phyloP scores from a whole-genome alignment of 2,329 filamentous ascomycete species.

The Colletotrichum tabaci region DNA sequence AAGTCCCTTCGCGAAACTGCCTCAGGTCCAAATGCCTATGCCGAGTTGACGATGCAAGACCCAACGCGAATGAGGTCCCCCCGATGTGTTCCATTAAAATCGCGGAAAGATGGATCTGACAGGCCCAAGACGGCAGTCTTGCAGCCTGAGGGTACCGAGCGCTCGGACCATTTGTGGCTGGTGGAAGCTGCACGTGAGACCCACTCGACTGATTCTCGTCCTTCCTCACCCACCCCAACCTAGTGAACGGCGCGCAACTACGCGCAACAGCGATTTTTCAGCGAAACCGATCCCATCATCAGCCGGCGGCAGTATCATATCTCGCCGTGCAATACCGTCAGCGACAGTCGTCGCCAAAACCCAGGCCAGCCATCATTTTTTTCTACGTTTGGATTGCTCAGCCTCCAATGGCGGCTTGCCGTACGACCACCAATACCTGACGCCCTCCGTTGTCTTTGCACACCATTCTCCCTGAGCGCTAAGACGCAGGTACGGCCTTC shows the following conservation, averaged over 20 bases:
- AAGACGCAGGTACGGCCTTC: conserved; percentile 29
- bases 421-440: conserved; percentile 27
- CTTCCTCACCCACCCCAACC: conserved; percentile 29
- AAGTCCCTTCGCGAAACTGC: not conserved
- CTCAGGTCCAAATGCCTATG: not conserved
- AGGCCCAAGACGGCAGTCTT: conserved; percentile 21
- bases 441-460: conserved; percentile 37
- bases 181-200: conserved; percentile 44
- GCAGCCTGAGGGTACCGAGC: not conserved
- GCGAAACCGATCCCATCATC: conserved; percentile 33
- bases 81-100: not conserved
- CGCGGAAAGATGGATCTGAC: conserved; percentile 2
- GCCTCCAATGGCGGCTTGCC: conserved; percentile 27
- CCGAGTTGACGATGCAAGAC: conserved; percentile 3
- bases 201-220: conserved; percentile 39
- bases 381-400: conserved; percentile 17
- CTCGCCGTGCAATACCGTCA: conserved; percentile 20
- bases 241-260: conserved; percentile 37
- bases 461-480: conserved; percentile 31
- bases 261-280: conserved; percentile 42
- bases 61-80: conserved; percentile 10
- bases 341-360: conserved; percentile 18
- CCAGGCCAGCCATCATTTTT: conserved; percentile 8
- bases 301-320: conserved; percentile 16
- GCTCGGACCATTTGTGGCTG: conserved; percentile 41